phyloP scores from a whole-genome alignment of 1,284 basidiomycete genomes.

The Ceratobasidium sp. region DNA sequence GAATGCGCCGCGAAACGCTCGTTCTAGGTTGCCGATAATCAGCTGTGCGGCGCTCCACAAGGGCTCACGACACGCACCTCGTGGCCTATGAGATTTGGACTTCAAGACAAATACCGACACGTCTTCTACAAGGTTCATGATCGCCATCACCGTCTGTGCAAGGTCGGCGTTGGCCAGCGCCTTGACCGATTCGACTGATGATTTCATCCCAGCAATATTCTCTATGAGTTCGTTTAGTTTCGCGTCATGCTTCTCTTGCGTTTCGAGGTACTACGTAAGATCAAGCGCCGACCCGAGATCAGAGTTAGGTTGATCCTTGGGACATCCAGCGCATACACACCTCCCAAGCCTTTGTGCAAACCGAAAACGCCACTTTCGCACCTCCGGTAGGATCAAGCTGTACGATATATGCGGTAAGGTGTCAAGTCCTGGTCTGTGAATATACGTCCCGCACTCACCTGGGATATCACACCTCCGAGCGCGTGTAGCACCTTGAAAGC shows the following conservation, averaged over 20 bases:
- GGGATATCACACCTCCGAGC: background rate
- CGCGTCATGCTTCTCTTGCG: background rate
- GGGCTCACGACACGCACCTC: no score
- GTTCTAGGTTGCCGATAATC: no score
- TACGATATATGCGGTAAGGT: constrained; percentile 44
- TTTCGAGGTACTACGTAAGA: background rate
- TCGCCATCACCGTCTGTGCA: background rate
- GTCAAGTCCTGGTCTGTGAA: background rate
- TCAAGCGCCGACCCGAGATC: constrained; percentile 48
- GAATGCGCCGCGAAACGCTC: no score
- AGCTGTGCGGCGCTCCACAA: no score
- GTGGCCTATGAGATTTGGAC: no score
- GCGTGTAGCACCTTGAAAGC: background rate
- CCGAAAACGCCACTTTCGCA: no score
- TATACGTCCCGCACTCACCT: background rate
- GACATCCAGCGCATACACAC: background rate
- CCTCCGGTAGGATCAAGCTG: constrained; percentile 40
- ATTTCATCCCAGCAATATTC: background rate
- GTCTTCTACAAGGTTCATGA: constrained; percentile 5
- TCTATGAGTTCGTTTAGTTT: background rate
- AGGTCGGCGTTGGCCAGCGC: background rate
- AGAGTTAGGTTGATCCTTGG: background rate
- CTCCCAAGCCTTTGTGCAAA: no score
- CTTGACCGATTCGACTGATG: constrained; percentile 1
- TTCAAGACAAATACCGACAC: constrained; percentile 6